Percentiles rank a stretch among this genome's conserved stretches.
Conservation (phyloP, 2,329 filamentous ascomycete genomes). For the Trichoderma afroharzianum region DNA sequence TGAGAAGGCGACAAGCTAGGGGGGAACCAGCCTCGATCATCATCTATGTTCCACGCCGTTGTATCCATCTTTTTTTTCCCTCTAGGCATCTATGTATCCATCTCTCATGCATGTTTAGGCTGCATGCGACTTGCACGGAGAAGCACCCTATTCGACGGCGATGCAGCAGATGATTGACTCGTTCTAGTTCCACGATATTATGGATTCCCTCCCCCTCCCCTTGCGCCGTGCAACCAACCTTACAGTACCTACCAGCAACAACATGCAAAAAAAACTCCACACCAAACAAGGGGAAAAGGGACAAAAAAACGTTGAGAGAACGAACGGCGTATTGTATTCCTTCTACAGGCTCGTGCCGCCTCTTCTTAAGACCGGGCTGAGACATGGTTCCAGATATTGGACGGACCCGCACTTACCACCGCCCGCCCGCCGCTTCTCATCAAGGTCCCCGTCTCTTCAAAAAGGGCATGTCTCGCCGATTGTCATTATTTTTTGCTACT, state of each 20-base stretch:
- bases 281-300: not conserved
- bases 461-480: conserved; percentile 7
- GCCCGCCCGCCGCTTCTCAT: not conserved
- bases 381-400: not conserved
- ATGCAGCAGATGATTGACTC: not conserved
- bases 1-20: not conserved
- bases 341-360: not conserved
- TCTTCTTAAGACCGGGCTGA: not conserved
- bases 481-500: not conserved
- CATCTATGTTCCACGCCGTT: not conserved
- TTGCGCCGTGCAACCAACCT: not conserved
- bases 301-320: not conserved
- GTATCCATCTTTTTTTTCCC: not conserved
- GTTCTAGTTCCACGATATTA: not conserved
- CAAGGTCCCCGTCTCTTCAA: not conserved
- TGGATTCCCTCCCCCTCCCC: not conserved
- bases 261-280: not conserved
- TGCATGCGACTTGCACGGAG: not conserved
- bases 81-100: not conserved
- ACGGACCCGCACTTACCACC: conserved; percentile 2
- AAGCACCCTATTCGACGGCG: not conserved
- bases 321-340: not conserved
- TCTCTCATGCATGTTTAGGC: not conserved
- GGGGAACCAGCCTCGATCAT: not conserved
- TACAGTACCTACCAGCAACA: not conserved